Evolutionary conservation across 2,329 filamentous ascomycete species (phyloP), one percentile per base, ranked within the genome.

Genomic region (Cadophora luteo-olivacea): DNA sequence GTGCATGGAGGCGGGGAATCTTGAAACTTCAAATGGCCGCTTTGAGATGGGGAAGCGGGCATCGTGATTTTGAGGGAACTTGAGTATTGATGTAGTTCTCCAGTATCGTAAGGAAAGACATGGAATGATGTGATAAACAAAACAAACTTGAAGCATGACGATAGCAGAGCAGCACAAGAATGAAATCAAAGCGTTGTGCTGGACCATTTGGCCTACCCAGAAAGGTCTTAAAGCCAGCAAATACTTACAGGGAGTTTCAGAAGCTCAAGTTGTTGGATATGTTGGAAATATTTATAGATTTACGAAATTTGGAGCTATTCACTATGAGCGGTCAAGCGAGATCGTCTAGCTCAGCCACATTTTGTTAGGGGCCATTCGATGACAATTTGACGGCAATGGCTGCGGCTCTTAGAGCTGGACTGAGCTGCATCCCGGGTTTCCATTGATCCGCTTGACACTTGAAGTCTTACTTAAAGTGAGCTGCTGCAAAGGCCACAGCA

Each of bases 171-270:
- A n/a, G 25, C 25, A 7, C 16, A 16, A 55, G 33, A 33, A 29
- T 12, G 16, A 55, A 33, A n/a, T 33, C n/a, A 5, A 29, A 7
- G 29, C 14, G 2, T 9, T 33, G 52, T 8, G 19, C 29, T 33
- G 7, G 29, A 33, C 14, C 1, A 16, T 16, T 55, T n/a, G 25
- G 52, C 29, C 29, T 29, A 22, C n/a, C 22, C 19, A 49, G 9
- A 22, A 19, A 49, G 16, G 9, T 16, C 29, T 55, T 33, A 55
- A 55, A 33, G 25, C 25, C 32, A 33, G 52, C 16, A 55, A 29
- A 33, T 55, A 55, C 9, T n/a, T n/a, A 32, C 25, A 55, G 52
- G 52, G 25, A 33, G 52, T 55, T 33, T 55, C 14, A 55, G n/a
- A 32, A n/a, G 4, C 52, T 19, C 52, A 19, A 22, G 11, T 8